Conservation (phyloP, 768 basidiomycete genomes). For the Rhodotorula babjevae region DNA sequence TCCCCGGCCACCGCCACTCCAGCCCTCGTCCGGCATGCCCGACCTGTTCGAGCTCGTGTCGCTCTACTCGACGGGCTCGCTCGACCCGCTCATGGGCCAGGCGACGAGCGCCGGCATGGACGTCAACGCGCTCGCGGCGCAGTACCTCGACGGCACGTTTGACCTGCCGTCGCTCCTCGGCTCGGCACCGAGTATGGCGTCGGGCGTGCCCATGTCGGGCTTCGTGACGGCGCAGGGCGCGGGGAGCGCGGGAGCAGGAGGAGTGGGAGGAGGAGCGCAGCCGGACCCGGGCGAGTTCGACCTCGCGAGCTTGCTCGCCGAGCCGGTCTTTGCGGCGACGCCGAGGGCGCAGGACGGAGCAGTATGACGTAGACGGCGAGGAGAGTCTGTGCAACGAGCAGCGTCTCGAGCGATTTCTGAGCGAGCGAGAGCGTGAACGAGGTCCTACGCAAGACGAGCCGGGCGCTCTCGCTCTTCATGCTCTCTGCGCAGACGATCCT, state of each 20-base stretch:
- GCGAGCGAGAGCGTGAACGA: too few species aligned
- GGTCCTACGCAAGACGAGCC: too few species aligned
- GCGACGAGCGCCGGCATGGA: slow-evolving; percentile 1
- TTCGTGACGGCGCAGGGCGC: too few species aligned
- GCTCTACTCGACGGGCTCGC: slow-evolving; percentile 6
- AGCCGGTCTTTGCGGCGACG: slow-evolving; percentile 8
- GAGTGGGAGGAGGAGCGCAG: neutral
- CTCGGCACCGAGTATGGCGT: neutral
- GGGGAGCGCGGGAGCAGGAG: neutral
- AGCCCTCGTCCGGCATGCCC: neutral
- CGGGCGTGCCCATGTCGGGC: neutral
- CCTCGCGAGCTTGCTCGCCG: slow-evolving; percentile 7
- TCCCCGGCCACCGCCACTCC: neutral
- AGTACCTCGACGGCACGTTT: slow-evolving; percentile 24
- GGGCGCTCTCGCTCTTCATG: too few species aligned
- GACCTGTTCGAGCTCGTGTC: slow-evolving; percentile 17
- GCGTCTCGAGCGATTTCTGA: too few species aligned
- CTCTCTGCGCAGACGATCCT: too few species aligned
- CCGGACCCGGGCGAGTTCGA: neutral
- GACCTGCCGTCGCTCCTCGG: slow-evolving; percentile 4
- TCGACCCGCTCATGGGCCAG: neutral
- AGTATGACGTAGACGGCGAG: neutral
- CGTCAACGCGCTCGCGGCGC: slow-evolving; percentile 13
- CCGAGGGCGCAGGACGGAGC: neutral
- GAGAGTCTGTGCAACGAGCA: too few species aligned